These are phyloP conservation scores for Narthecium ossifragum DNA, from an alignment of 106 monocot species.

Conservation along the genomic window DNA sequence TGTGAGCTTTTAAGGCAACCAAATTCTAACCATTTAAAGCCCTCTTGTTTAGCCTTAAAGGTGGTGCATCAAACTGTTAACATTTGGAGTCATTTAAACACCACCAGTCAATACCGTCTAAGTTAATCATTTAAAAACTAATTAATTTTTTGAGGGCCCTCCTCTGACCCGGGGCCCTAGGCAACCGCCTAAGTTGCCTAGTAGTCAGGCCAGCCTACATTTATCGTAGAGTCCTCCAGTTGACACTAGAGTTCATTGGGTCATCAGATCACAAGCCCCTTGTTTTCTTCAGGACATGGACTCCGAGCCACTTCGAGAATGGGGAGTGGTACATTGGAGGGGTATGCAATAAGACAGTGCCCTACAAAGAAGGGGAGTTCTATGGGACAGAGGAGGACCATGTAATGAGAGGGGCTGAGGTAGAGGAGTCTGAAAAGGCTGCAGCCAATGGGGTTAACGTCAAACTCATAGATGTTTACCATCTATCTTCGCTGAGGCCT, in stretches of 20 bases:
- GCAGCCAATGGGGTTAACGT: slow-evolving; percentile 4
- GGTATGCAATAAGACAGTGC: slow-evolving; percentile 39
- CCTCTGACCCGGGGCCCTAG: too few species aligned
- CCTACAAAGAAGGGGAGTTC: slow-evolving; percentile 38
- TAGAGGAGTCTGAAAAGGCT: slow-evolving; percentile 41
- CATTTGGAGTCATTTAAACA: too few species aligned
- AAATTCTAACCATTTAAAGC: too few species aligned
- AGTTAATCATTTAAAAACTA: too few species aligned
- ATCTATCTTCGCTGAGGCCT: slow-evolving; percentile 48
- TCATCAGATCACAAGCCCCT: slow-evolving; percentile 33
- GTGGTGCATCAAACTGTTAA: too few species aligned
- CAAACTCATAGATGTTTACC: slow-evolving; percentile 47
- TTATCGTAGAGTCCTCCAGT: slow-evolving; percentile 17
- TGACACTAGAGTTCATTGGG: slow-evolving; percentile 22
- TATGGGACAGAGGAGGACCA: slow-evolving; percentile 22
- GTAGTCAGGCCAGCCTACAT: slow-evolving; percentile 26
- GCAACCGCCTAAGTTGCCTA: too few species aligned
- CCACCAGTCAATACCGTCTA: too few species aligned
- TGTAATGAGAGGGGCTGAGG: slow-evolving; percentile 38
- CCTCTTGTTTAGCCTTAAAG: too few species aligned
- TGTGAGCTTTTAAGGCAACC: too few species aligned
- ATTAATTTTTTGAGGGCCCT: too few species aligned
- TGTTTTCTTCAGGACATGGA: slow-evolving; percentile 61
- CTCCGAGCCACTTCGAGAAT: slow-evolving; percentile 58
- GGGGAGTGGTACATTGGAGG: slow-evolving; percentile 62